Evolutionary conservation across 2,329 filamentous ascomycete genomes (phyloP).

Genomic region (Claviceps fusiformis): DNA sequence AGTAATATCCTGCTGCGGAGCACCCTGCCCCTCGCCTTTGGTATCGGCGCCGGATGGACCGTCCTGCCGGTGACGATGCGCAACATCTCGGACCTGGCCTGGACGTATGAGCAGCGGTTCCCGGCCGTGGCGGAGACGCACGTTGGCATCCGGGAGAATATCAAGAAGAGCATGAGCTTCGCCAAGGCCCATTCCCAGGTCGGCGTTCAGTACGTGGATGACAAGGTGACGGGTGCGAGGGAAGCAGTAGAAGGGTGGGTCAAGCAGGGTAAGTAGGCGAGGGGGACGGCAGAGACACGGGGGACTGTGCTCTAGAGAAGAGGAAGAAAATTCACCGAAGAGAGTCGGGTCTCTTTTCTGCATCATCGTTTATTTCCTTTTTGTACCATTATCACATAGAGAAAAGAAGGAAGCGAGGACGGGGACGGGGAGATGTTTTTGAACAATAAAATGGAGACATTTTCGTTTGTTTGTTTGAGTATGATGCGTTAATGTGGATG

Average conservation of each 20-base stretch:
- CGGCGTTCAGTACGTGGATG: slow-evolving; percentile 59
- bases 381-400: slow-evolving; percentile 25
- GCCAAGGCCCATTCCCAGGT: slow-evolving; percentile 62
- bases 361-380: slow-evolving; percentile 4
- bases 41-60: slow-evolving; percentile 68
- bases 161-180: slow-evolving; percentile 57
- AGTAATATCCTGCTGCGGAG: slow-evolving; percentile 72
- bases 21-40: slow-evolving; percentile 63
- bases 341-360: background rate
- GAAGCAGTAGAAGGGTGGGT: slow-evolving; percentile 80
- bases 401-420: slow-evolving; percentile 5
- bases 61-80: slow-evolving; percentile 80
- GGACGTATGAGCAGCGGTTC: slow-evolving; percentile 85
- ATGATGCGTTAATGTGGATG: background rate
- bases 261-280: slow-evolving; percentile 63
- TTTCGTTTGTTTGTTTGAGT: background rate
- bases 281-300: background rate
- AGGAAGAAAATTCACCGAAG: slow-evolving; percentile 9
- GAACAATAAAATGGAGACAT: background rate
- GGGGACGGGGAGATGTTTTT: background rate
- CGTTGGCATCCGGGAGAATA: slow-evolving; percentile 52
- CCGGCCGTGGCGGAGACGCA: slow-evolving; percentile 76
- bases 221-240: slow-evolving; percentile 63
- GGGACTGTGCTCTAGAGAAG: background rate
- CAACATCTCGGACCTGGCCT: slow-evolving; percentile 75